phyloP scores from a whole-genome alignment of 2,329 filamentous ascomycete species.

The Talaromyces verruculosus region DNA sequence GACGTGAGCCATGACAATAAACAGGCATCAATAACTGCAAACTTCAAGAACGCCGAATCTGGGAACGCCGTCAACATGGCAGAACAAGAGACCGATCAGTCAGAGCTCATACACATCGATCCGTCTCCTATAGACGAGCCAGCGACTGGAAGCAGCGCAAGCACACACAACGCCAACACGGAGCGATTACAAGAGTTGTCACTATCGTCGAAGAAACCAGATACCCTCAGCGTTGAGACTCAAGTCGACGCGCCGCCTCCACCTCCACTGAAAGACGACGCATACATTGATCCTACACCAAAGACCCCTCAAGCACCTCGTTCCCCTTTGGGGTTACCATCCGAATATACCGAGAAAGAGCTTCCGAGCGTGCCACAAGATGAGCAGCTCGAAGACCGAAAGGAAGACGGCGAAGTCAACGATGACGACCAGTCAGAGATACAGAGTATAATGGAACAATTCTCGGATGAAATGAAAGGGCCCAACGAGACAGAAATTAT shows the following conservation, averaged over 20 bases:
- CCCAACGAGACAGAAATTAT: conserved; percentile 81
- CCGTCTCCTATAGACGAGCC: conserved; percentile 23
- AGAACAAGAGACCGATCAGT: conserved; percentile 17
- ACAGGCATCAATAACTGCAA: conserved; percentile 1
- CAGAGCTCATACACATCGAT: conserved; percentile 26
- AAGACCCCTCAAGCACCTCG: conserved; percentile 46
- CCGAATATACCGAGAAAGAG: conserved; percentile 41
- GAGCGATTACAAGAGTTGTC: conserved; percentile 35
- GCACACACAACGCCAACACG: conserved; percentile 29
- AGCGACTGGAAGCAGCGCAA: conserved; percentile 21
- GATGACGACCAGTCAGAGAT: conserved; percentile 79
- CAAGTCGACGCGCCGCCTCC: conserved; percentile 42
- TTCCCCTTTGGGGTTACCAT: conserved; percentile 41
- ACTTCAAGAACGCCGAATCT: not conserved
- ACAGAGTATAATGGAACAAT: conserved; percentile 96
- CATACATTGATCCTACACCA: conserved; percentile 53
- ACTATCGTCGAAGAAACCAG: conserved; percentile 29
- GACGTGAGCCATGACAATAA: conserved; percentile 4
- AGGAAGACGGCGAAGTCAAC: conserved; percentile 5
- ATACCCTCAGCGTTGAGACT: conserved; percentile 21
- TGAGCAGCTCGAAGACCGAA: conserved; percentile 52
- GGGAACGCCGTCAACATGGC: conserved; percentile 15
- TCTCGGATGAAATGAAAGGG: conserved; percentile 71
- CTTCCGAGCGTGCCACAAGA: conserved; percentile 38
- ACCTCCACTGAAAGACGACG: conserved; percentile 53